Evolutionary conservation across 176 grass and related monocot genomes (phyloP).

Genomic region (Pharus latifolius): DNA sequence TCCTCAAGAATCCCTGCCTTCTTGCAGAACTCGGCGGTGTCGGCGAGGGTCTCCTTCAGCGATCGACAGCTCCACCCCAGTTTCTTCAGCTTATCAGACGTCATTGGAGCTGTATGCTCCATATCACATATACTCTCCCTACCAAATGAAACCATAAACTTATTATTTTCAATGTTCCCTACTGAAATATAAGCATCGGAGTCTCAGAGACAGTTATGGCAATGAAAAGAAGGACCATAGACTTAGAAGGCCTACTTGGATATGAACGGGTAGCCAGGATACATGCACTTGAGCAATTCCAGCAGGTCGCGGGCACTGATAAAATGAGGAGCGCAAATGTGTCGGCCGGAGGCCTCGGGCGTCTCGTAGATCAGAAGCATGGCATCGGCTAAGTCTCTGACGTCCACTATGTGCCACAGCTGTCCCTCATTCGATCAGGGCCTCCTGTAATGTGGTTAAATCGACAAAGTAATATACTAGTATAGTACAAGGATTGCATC

Average conservation of each 20-base stretch:
- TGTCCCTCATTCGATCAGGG: slow-evolving; percentile 7
- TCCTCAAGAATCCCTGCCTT: slow-evolving; percentile 16
- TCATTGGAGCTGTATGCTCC: not conserved
- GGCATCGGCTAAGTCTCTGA: slow-evolving; percentile 12
- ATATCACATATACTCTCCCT: slow-evolving; percentile 16
- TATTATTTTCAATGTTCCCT: not conserved
- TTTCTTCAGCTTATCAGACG: slow-evolving; percentile 30
- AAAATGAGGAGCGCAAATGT: slow-evolving; percentile 26
- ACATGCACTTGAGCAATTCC: slow-evolving; percentile 19
- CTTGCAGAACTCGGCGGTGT: slow-evolving; percentile 16
- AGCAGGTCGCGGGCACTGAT: slow-evolving; percentile 3
- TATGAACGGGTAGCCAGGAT: slow-evolving; percentile 19
- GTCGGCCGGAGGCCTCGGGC: not conserved
- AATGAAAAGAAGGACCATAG: not conserved
- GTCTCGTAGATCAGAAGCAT: slow-evolving; percentile 21
- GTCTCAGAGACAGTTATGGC: no score
- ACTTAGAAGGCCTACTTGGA: not conserved
- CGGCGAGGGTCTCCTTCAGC: slow-evolving; percentile 19
- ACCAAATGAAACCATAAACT: not conserved
- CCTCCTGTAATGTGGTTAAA: not conserved
- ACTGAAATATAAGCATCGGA: no score
- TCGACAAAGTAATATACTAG: no score
- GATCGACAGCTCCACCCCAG: slow-evolving; percentile 37
- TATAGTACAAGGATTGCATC: no score
- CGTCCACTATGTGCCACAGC: slow-evolving; percentile 26